Base-by-base conservation (phyloP, 768 basidiomycete species). In the Naematelia encephala region DNA sequence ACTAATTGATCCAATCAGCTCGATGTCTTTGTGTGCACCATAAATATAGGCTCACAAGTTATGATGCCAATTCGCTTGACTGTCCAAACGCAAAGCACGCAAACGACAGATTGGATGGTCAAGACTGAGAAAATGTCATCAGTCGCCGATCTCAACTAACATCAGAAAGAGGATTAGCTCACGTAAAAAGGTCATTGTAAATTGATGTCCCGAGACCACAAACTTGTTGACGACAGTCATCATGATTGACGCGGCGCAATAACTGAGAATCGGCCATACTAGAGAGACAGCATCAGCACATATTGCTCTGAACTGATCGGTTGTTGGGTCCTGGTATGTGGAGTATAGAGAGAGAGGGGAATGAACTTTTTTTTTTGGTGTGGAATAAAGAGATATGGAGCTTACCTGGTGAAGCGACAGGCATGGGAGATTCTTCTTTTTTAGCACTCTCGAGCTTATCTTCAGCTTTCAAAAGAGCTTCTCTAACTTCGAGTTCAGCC, bases 161-260 rank as follows among this genome's bases (percentile, higher is more conserved):
- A 8, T 8, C 11, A 8, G 25, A 26, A 8, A 8, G 25, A 45
- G 45, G 16, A 34, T n/a, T 19, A 25, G 53, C 72, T 67, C 58
- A 73, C 72, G 84, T 45, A 98, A 81, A 74, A 98, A 98, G 65
- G 89, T 98, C 96, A 98, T 98, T 64, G 89, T 90, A 79, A 98
- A 99, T 67, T 89, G 78, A 27, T 82, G 82, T 4, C 96, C 96
- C 1, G 93, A 97, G 5, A 98, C 94, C 57, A 98, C 91, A 67
- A 88, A 98, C 89, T 97, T 97, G 81, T 97, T 97, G 63, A 94
- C 85, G 46, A 98, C 83, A 0, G 96, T 99, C 96, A 99, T 99
- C 49, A 93, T 78, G 64, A 98, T 94, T 0, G 90, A 91, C 1
- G 93, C 90, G 13, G 88, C 59, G 73, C 96, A 98, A 76, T 97